These are phyloP conservation scores for Xylaria sp. DNA, from an alignment of 2,329 filamentous ascomycete genomes.

Conservation along the genomic window DNA sequence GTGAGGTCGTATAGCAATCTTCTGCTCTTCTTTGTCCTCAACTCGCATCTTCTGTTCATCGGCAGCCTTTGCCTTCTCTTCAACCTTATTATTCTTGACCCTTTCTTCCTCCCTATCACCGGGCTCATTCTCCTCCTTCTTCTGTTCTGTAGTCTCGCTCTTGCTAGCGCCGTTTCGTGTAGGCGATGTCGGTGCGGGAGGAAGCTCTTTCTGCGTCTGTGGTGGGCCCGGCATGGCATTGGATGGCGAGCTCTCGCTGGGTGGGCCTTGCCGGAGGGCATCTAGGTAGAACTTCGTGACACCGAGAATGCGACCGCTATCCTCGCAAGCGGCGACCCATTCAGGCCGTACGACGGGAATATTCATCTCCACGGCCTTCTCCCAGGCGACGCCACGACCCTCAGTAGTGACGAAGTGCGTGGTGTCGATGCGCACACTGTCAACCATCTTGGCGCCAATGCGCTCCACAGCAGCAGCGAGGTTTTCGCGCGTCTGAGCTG, in stretches of 20 bases:
- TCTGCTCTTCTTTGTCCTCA: conserved; percentile 52
- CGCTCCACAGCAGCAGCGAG: conserved; percentile 72
- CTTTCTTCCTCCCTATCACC: conserved; percentile 28
- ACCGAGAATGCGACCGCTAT: conserved; percentile 84
- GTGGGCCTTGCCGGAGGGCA: conserved; percentile 52
- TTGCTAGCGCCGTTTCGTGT: conserved; percentile 14
- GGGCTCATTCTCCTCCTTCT: conserved; percentile 16
- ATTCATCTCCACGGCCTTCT: conserved; percentile 96
- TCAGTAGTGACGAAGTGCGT: conserved; percentile 98
- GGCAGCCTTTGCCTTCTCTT: conserved; percentile 24
- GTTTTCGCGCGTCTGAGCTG: conserved; percentile 64
- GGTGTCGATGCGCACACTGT: conserved; percentile 89
- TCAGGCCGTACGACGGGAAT: conserved; percentile 95
- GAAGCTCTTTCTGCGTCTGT: conserved; percentile 29
- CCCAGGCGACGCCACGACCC: conserved; percentile 82
- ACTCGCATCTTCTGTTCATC: conserved; percentile 54
- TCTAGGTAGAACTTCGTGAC: conserved; percentile 96
- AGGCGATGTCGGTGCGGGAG: conserved; percentile 23
- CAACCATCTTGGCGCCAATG: conserved; percentile 88
- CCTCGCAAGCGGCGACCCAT: conserved; percentile 96
- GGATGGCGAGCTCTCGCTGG: conserved; percentile 31
- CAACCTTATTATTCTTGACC: conserved; percentile 31
- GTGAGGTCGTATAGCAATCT: conserved; percentile 44
- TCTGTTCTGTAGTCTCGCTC: conserved; percentile 16
- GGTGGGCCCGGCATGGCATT: conserved; percentile 23